Conservation (phyloP, 2,329 filamentous ascomycete species). For the Fusarium sp. region DNA sequence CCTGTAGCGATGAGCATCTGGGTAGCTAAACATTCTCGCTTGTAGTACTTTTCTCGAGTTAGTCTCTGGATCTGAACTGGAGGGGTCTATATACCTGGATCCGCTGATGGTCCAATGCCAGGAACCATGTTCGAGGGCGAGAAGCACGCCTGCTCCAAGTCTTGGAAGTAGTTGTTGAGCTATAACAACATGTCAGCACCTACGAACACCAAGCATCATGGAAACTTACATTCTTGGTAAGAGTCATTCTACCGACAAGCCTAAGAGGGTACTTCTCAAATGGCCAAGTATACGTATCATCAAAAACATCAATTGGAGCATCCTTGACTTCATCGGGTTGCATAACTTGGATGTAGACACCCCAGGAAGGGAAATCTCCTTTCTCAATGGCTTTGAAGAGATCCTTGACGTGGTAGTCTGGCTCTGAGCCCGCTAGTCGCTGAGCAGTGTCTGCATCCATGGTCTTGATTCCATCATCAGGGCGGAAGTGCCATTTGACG, state of each 20-base stretch:
- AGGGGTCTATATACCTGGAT: slow-evolving; percentile 51
- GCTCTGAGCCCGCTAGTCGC: slow-evolving; percentile 54
- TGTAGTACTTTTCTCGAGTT: slow-evolving; percentile 55
- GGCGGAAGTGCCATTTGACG: slow-evolving; percentile 59
- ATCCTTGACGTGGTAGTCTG: slow-evolving; percentile 57
- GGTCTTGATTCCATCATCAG: slow-evolving; percentile 56
- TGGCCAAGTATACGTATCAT: slow-evolving; percentile 76
- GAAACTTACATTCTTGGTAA: slow-evolving; percentile 65
- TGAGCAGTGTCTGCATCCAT: slow-evolving; percentile 52
- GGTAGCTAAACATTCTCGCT: slow-evolving; percentile 68
- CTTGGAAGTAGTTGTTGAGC: slow-evolving; percentile 71
- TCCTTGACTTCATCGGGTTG: slow-evolving; percentile 69
- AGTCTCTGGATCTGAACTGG: rapidly evolving
- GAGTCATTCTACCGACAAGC: slow-evolving; percentile 68
- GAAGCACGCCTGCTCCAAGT: slow-evolving; percentile 75
- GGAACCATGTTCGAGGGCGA: slow-evolving; percentile 72
- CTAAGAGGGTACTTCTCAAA: slow-evolving; percentile 69
- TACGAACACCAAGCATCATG: rapidly evolving
- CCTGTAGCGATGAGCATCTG: slow-evolving; percentile 68
- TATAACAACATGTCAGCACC: neutral
- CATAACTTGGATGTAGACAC: slow-evolving; percentile 70
- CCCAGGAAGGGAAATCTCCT: slow-evolving; percentile 71
- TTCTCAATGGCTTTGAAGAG: slow-evolving; percentile 60
- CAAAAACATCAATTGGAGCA: slow-evolving; percentile 71
- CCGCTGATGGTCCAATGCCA: slow-evolving; percentile 68